A percentile compares a stretch with the other conserved stretches of the same genome.
Evolutionary conservation across 1,284 basidiomycete species (phyloP).

Genomic region (Austroboletus novae-zelandiae): DNA sequence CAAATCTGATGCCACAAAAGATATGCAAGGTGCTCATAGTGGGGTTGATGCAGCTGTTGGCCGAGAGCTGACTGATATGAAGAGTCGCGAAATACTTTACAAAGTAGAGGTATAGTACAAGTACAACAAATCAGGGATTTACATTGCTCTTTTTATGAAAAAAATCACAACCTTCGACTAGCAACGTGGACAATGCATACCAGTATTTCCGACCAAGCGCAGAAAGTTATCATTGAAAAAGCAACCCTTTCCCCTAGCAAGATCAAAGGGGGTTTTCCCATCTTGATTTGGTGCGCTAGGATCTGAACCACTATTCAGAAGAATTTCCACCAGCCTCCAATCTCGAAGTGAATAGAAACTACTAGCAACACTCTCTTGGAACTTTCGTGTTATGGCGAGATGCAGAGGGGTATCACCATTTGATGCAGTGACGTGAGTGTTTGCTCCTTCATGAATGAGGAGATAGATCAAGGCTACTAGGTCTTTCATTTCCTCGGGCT

Average conservation of each 20-base stretch:
- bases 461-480: not conserved
- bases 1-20: too few relatives aligned
- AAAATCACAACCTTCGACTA: too few relatives aligned
- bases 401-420: conserved; percentile 4
- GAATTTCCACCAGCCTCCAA: not conserved
- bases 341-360: too few relatives aligned
- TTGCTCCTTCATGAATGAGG: not conserved
- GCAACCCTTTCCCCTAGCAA: not conserved
- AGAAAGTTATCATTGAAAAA: not conserved
- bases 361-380: too few relatives aligned
- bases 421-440: not conserved
- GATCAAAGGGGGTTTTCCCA: not conserved
- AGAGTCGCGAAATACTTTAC: too few relatives aligned
- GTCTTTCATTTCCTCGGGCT: not conserved
- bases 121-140: too few relatives aligned
- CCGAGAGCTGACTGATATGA: too few relatives aligned
- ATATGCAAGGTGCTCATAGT: too few relatives aligned
- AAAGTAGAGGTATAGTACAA: too few relatives aligned
- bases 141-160: too few relatives aligned
- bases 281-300: not conserved
- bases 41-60: too few relatives aligned
- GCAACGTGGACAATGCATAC: too few relatives aligned
- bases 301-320: not conserved
- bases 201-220: not conserved
- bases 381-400: not conserved